Evolutionary conservation across 805 yeast species (phyloP).

Genomic region (Wickerhamomyces strasburgensis): DNA sequence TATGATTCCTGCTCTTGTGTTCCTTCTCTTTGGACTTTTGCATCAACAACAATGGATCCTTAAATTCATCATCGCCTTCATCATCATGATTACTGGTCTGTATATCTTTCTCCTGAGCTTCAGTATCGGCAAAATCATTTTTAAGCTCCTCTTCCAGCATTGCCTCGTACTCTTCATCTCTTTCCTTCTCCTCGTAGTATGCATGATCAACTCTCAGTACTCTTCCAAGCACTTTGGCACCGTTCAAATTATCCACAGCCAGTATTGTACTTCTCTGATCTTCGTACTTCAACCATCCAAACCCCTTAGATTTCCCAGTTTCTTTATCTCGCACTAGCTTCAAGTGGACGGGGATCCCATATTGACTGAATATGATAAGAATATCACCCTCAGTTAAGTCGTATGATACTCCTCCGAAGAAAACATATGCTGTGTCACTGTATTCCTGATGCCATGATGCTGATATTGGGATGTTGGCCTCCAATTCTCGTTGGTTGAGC

Average conservation of each 20-base stretch:
- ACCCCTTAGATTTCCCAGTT: slow-evolving; percentile 66
- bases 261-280: slow-evolving; percentile 74
- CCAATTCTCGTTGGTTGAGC: slow-evolving; percentile 64
- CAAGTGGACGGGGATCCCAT: slow-evolving; percentile 78
- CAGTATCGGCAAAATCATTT: slow-evolving; percentile 24
- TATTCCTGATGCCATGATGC: slow-evolving; percentile 93
- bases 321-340: slow-evolving; percentile 61
- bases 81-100: background rate
- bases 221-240: slow-evolving; percentile 48
- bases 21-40: slow-evolving; percentile 2
- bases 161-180: slow-evolving; percentile 43
- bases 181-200: slow-evolving; percentile 49
- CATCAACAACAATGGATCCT: slow-evolving; percentile 24
- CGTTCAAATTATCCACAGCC: slow-evolving; percentile 88
- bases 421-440: slow-evolving; percentile 68
- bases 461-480: slow-evolving; percentile 46
- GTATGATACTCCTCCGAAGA: slow-evolving; percentile 64
- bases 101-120: slow-evolving; percentile 4
- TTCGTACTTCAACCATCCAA: slow-evolving; percentile 78
- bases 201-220: slow-evolving; percentile 66
- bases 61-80: slow-evolving; percentile 18
- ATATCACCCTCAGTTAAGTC: slow-evolving; percentile 72
- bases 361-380: slow-evolving; percentile 77
- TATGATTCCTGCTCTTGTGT: background rate
- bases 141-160: slow-evolving; percentile 29